Percentiles rank a stretch among this genome's conserved stretches.
phyloP scores from a whole-genome alignment of 345 rosid genomes.

The Citrus trifoliata region DNA sequence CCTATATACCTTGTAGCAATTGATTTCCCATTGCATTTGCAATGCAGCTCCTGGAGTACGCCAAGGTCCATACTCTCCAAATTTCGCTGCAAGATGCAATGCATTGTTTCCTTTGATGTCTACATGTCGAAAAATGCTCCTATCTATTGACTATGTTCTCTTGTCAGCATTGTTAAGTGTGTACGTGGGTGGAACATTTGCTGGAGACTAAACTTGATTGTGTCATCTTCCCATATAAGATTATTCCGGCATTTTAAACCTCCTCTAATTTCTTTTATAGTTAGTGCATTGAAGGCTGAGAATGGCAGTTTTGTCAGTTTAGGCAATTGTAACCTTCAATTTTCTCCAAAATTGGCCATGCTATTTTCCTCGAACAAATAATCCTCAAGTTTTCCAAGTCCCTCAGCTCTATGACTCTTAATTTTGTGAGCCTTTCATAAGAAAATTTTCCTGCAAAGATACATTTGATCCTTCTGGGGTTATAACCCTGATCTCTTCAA shows the following conservation, averaged over 20 bases:
- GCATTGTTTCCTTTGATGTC: no score
- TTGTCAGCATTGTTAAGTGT: neutral
- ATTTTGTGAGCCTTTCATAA: constrained; percentile 10
- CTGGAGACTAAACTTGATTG: constrained; percentile 12
- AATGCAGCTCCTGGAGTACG: no score
- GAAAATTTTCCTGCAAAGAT: constrained; percentile 15
- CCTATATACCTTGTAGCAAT: no score
- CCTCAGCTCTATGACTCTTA: constrained; percentile 26
- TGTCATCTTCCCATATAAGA: constrained; percentile 10
- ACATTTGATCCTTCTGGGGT: constrained; percentile 18
- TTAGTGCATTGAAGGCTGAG: constrained; percentile 6
- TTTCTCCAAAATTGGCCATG: constrained; percentile 21
- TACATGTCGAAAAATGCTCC: neutral
- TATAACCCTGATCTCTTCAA: constrained; percentile 17
- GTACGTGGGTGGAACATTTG: constrained; percentile 16
- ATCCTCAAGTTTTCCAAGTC: constrained; percentile 19
- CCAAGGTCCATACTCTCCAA: no score
- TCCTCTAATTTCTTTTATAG: constrained; percentile 24
- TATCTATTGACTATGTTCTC: neutral
- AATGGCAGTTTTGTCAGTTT: constrained; percentile 25
- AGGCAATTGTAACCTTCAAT: constrained; percentile 29
- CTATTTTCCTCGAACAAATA: constrained; percentile 17
- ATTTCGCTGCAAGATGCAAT: no score
- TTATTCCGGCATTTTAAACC: constrained; percentile 22
- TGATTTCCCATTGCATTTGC: no score